Percentiles rank a stretch among this genome's conserved stretches.
Conservation (phyloP, 768 basidiomycete species). For the Boletus rubroflammeus region DNA sequence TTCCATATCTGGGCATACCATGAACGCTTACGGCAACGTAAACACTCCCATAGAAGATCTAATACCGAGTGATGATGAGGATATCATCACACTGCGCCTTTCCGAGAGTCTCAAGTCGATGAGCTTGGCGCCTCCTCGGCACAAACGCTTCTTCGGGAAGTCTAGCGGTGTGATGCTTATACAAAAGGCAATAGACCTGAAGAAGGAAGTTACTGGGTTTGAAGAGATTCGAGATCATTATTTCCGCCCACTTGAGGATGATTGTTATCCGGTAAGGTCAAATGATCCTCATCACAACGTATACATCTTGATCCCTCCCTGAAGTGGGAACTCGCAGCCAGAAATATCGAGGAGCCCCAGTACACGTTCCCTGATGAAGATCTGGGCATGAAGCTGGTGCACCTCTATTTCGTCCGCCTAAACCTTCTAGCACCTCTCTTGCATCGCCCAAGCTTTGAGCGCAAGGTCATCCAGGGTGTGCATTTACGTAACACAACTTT, state of each 20-base stretch:
- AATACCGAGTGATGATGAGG: conserved; percentile 29
- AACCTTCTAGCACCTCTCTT: conserved; percentile 67
- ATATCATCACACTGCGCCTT: conserved; percentile 20
- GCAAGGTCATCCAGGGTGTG: conserved; percentile 42
- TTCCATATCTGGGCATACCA: conserved; percentile 12
- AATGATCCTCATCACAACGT: background rate
- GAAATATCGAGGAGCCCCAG: conserved; percentile 17
- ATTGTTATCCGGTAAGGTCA: conserved; percentile 27
- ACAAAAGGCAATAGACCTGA: conserved; percentile 53
- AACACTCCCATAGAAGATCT: conserved; percentile 18
- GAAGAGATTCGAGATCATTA: conserved; percentile 15
- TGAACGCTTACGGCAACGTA: conserved; percentile 4
- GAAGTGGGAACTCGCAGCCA: conserved; percentile 30
- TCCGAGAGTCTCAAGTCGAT: conserved; percentile 25
- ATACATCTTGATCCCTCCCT: background rate
- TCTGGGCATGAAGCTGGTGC: conserved; percentile 50
- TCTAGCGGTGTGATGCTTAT: conserved; percentile 42
- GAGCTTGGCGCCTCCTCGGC: conserved; percentile 2
- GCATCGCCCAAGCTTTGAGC: conserved; percentile 67
- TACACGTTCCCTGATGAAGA: conserved; percentile 49
- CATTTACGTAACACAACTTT: conserved; percentile 53
- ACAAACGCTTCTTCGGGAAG: conserved; percentile 36
- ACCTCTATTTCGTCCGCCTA: conserved; percentile 57
- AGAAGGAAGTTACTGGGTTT: conserved; percentile 50
- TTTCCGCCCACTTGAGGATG: background rate